Base-by-base conservation (phyloP, 2,329 filamentous ascomycete genomes). In the Fonsecaea monophora region DNA sequence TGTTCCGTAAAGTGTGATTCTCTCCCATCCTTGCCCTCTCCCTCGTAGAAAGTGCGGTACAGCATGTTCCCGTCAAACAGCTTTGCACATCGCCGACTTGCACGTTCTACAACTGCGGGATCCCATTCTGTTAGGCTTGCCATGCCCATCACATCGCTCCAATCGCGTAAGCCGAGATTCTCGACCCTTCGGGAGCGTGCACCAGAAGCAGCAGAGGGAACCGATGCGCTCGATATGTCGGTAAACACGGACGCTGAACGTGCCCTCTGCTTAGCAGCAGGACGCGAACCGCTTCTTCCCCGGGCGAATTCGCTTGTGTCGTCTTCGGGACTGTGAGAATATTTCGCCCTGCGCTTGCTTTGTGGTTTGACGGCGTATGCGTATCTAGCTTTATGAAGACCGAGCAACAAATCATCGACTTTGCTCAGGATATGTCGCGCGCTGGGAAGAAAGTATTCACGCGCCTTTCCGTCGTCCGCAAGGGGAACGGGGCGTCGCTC, bases 111-210 rank as follows among this genome's bases (percentile, higher is more conserved):
- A 0, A 88, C 90, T 0, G 81, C 77, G 1, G 67, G 45, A 1
- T 90, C 81, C 78, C 93, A 94, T 0, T 91, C 92, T 1, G 86
- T 86, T 58, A 96, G 79, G 0, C 91, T 85, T 2, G 94, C 94
- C 0, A 92, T 84, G 0, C 91, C 91, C 34, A 97, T 79, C 1
- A 97, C 86, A 71, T 96, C 92, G 71, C 88, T 90, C 94, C 94
- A 98, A 79, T 96, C 91, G 25, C 91, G 85, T 12, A 87, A 80
- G 34, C 75, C 74, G 40, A 74, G 73, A 61, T 67, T 72, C 64
- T 60, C 50, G 66, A 64, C 35, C 54, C 59, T 15, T 18, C 62
- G 60, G 12, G 64, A 21, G 32, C 58, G 45, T 34, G 37, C 48
- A 21, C 37, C 45, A n/a, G 34, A 55, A 1, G n/a, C 35, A 3